A percentile compares a stretch with the other conserved stretches of the same genome.
Evolutionary conservation across 2,329 filamentous ascomycete genomes (phyloP).

Genomic region (Mycocentrospora acerina): DNA sequence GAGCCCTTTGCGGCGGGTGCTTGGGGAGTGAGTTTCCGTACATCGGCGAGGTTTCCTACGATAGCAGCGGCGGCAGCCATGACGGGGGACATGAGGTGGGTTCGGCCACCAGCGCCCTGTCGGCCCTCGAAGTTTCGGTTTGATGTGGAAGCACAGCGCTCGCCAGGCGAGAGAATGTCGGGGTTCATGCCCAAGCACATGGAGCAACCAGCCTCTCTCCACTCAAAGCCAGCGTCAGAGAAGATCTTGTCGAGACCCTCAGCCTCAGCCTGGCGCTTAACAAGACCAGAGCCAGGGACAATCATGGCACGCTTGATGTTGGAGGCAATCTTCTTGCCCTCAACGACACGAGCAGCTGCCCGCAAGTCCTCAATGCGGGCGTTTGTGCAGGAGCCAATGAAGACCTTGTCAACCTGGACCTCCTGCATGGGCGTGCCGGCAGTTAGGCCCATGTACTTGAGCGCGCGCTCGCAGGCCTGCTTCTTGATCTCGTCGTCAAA

Average conservation of each 20-base stretch:
- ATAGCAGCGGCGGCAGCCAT: slow-evolving; percentile 94
- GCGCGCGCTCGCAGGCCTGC: slow-evolving; percentile 72
- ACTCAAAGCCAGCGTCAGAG: slow-evolving; percentile 88
- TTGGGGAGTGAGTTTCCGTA: slow-evolving; percentile 70
- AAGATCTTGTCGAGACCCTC: slow-evolving; percentile 96
- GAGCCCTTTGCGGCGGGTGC: slow-evolving; percentile 51
- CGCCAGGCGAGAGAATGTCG: slow-evolving; percentile 87
- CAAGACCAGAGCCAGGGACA: slow-evolving; percentile 90
- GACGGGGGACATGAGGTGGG: slow-evolving; percentile 93
- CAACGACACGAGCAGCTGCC: slow-evolving; percentile 80
- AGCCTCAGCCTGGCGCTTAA: slow-evolving; percentile 86
- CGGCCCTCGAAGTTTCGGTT: slow-evolving; percentile 98
- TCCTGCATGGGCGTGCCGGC: slow-evolving; percentile 89
- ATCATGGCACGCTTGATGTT: slow-evolving; percentile 96
- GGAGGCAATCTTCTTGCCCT: slow-evolving; percentile 80
- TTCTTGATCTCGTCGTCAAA: slow-evolving; percentile 81
- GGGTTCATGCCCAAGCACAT: slow-evolving; percentile 99
- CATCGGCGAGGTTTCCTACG: slow-evolving; percentile 86
- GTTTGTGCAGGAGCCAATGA: slow-evolving; percentile 98
- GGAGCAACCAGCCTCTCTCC: slow-evolving; percentile 96
- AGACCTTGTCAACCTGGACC: slow-evolving; percentile 91
- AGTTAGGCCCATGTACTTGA: slow-evolving; percentile 95
- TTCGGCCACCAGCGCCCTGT: slow-evolving; percentile 87
- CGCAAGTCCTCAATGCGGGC: slow-evolving; percentile 94
- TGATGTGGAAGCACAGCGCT: slow-evolving; percentile 92